Evolutionary conservation across 108 stramenopile genomes (phyloP), one percentile per base, ranked within the genome.

Genomic region (Fistulifera pelliculosa): DNA sequence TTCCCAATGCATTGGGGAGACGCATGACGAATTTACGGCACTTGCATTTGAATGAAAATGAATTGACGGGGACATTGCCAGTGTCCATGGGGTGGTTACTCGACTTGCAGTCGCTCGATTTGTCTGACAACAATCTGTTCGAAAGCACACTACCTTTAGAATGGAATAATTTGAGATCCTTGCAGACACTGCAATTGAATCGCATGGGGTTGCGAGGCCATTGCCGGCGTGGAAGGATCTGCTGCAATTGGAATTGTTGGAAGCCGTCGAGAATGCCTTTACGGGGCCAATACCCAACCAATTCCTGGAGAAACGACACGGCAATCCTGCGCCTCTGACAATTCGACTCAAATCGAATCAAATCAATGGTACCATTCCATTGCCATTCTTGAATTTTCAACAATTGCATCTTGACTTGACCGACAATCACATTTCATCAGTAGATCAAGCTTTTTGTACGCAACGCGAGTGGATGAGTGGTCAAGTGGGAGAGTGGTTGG

Each of bases 231-330:
- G 31, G 31, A 3, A 3, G 3, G 31, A 35, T 35, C 61, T 80
- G 58, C 56, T 67, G n/a, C 58, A 75, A 23, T 42, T 90, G 40
- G 57, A 65, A 13, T 66, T 76, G 47, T 54, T 90, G 19, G 54
- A 76, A 38, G 35, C 79, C 13, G 62, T 57, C 15, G 55, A 42
- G 25, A 83, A 83, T 60, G 58, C 65, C 5, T 52, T 83, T n/a
- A 79, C 73, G 1, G 81, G 81, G 13, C 21, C 66, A 17, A 67
- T 83, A 40, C 75, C 77, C 16, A 51, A 54, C 51, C 62, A 73
- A 38, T 54, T 81, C 19, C 26, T 15, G 27, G 22, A 44, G 26
- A 15, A 27, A 10, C 4, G 19, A 19, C 21, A 3, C 19, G 12
- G 40, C 14, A 14, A 14, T 13, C 16, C 4, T 17, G 5, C 4